Evolutionary conservation across 495 filamentous ascomycete genomes (phyloP), one percentile per base, ranked within the genome.

Genomic region (Aspergillus funiculosus): DNA sequence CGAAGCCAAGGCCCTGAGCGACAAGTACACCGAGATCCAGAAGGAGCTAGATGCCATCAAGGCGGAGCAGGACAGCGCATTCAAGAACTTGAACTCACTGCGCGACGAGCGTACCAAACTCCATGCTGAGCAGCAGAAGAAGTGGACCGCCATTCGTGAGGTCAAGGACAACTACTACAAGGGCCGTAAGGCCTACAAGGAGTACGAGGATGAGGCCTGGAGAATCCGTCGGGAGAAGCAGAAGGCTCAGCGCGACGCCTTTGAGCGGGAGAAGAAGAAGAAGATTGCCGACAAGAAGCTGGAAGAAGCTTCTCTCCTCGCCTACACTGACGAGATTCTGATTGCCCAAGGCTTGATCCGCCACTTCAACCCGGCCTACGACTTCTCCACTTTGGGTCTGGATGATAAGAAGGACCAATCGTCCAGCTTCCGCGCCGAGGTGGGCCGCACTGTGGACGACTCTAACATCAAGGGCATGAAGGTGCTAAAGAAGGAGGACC

Each of bases 251-350:
- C 84, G 84, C 52, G 86, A 94, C 50, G 80, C 78, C 9, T 81
- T 80, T 57, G 74, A 81, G 58, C 76, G 77, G 6, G 80, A 80
- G 59, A 84, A 84, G 71, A 79, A 82, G 66, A 89, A 83, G 72
- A 85, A 90, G 68, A 73, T 86, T 21, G 92, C 92, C 14, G 77
- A 76, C 39, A 75, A 90, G 72, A 85, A 87, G 66, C 79, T 95
- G 36, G 90, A 89, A 61, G 90, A 95, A 68, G 92, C 94, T 47
- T 90, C 86, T 42, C 76, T 81, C 51, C 89, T 80, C 0, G 92
- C 92, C 30, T 99, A 87, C 69, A 72, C 84, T 34, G 87, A 94
- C 46, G 87, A 97, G 72, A 94, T 99, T 58, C 75, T 87, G 34
- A 83, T 84, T 39, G 87, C 87, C 26, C 83, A 90, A 65, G 82